Percentiles rank a stretch among this genome's conserved stretches.
These are phyloP conservation scores for Magnolia officinalis DNA, from an alignment of 164 flowering plant genomes.

Conservation along the genomic window DNA sequence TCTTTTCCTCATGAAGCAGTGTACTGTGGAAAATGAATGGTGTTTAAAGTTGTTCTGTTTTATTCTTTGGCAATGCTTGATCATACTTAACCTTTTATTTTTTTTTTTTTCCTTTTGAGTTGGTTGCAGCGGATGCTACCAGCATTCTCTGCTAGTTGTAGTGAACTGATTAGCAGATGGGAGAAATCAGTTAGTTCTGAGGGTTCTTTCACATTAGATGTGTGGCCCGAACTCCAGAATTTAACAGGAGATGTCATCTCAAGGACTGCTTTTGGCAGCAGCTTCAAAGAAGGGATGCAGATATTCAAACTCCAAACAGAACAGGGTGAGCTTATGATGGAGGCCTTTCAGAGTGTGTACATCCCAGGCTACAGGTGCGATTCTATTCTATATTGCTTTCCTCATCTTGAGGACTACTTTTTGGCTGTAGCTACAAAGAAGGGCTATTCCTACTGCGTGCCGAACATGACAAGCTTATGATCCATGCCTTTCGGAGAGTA, in stretches of 20 bases:
- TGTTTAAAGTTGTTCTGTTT: neutral
- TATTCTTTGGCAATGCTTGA: neutral
- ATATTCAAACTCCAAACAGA: conserved; percentile 23
- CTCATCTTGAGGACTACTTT: neutral
- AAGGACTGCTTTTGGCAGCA: conserved; percentile 16
- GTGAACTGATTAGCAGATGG: conserved; percentile 12
- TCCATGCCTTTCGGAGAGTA: too few species aligned
- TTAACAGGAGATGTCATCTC: conserved; percentile 13
- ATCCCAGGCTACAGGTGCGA: conserved; percentile 42
- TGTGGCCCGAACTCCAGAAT: conserved; percentile 21
- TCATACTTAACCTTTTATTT: too few species aligned
- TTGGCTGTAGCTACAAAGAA: neutral
- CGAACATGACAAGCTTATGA: neutral
- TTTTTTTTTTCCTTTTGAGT: too few species aligned
- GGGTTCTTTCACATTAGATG: conserved; percentile 17
- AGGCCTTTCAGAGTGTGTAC: conserved; percentile 14
- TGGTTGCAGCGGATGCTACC: conserved; percentile 13
- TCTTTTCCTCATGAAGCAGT: too few species aligned
- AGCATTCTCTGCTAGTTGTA: conserved; percentile 6
- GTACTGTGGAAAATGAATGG: neutral
- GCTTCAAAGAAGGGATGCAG: conserved; percentile 13
- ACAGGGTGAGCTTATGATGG: conserved; percentile 2
- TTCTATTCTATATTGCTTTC: neutral
- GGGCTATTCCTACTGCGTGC: neutral
- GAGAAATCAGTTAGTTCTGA: conserved; percentile 1